phyloP scores from a whole-genome alignment of 129 eudicot species.

The Chrysanthemum seticuspe region DNA sequence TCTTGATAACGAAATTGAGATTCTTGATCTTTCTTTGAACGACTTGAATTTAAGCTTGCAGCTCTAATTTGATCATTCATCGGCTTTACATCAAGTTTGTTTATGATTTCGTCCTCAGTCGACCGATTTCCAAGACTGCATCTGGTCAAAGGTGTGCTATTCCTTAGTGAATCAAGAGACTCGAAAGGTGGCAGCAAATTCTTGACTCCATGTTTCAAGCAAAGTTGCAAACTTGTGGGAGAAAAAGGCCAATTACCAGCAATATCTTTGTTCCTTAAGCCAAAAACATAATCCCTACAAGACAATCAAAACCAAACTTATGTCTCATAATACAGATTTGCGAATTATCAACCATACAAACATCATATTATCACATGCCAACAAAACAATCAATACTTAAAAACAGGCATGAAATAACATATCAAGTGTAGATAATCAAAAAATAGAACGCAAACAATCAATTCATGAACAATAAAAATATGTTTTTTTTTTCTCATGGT shows the following conservation, averaged over 20 bases:
- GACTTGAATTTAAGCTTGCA: constrained; percentile 16
- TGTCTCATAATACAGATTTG: constrained; percentile 10
- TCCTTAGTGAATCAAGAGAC: constrained; percentile 44
- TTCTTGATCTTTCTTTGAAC: constrained; percentile 25
- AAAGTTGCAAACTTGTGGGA: constrained; percentile 61
- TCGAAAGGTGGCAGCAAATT: constrained; percentile 85
- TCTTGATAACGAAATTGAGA: constrained; percentile 4
- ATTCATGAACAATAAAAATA: background rate
- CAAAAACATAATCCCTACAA: constrained; percentile 72
- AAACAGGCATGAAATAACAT: constrained; percentile 42
- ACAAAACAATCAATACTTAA: constrained; percentile 16
- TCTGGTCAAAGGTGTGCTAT: constrained; percentile 29
- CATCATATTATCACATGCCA: constrained; percentile 26
- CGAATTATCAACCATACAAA: constrained; percentile 16
- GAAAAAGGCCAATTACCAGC: constrained; percentile 82
- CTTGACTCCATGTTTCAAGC: constrained; percentile 69
- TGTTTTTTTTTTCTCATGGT: background rate
- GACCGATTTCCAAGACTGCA: constrained; percentile 28
- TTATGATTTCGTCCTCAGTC: constrained; percentile 29
- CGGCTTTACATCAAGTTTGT: constrained; percentile 29
- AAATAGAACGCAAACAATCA: constrained; percentile 17
- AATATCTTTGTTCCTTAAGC: constrained; percentile 67
- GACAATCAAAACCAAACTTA: constrained; percentile 24
- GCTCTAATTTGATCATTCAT: constrained; percentile 9
- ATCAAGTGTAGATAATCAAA: constrained; percentile 10